phyloP scores from a whole-genome alignment of 495 filamentous ascomycete species.

The Xylaria venustula region DNA sequence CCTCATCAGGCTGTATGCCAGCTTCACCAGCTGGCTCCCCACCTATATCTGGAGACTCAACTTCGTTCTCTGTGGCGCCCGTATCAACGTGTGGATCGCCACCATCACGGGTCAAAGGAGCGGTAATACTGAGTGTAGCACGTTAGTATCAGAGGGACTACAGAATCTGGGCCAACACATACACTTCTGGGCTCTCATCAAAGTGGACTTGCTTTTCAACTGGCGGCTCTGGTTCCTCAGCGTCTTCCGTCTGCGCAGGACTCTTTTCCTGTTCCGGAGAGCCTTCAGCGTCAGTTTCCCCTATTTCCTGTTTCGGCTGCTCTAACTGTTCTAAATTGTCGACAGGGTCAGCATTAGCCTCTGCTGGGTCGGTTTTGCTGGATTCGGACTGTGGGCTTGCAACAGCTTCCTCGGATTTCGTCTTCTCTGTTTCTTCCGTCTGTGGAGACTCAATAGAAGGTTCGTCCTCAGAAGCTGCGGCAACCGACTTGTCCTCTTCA shows the following conservation, averaged over 20 bases:
- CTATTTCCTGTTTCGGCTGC: not conserved
- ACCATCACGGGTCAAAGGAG: not conserved
- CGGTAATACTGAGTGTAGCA: conserved; percentile 4
- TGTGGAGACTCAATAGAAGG: not conserved
- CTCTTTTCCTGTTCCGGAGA: not conserved
- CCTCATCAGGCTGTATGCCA: not conserved
- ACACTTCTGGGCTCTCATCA: conserved; percentile 6
- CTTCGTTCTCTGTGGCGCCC: not conserved
- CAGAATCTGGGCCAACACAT: not conserved
- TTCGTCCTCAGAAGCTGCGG: not conserved
- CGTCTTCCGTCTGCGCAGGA: not conserved
- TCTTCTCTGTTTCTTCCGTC: not conserved
- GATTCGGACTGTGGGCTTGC: not conserved
- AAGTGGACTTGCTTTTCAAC: not conserved
- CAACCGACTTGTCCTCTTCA: not conserved
- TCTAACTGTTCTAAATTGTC: not conserved
- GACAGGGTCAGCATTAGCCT: not conserved
- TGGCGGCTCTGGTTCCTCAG: conserved; percentile 2
- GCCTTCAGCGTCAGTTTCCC: not conserved
- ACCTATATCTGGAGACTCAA: not conserved
- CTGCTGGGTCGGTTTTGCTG: not conserved
- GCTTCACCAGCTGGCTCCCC: not conserved
- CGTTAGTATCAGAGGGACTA: not conserved
- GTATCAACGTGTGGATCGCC: not conserved
- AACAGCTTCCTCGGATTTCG: conserved; percentile 3